Conservation (phyloP, 2,329 filamentous ascomycete genomes). For the Pyricularia pennisetigena region DNA sequence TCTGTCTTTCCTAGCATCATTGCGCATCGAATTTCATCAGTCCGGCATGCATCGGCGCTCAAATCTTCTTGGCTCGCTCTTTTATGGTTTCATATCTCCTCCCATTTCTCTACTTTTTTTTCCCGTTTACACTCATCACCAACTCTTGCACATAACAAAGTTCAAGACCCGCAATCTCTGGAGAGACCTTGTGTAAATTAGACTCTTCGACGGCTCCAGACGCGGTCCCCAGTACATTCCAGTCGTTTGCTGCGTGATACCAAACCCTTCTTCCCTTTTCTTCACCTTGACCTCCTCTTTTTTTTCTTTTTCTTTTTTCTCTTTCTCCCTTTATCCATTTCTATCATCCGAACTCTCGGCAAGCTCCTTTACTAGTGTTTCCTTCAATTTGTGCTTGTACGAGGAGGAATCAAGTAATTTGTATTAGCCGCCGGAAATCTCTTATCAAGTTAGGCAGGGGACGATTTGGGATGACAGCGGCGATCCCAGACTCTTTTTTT, state of each 20-base stretch:
- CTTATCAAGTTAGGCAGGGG: not conserved
- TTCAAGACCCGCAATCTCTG: not conserved
- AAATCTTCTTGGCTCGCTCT: not conserved
- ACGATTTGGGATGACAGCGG: not conserved
- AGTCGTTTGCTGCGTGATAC: not conserved
- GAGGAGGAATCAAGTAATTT: not conserved
- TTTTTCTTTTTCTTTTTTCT: not conserved
- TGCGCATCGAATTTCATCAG: not conserved
- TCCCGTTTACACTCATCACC: not conserved
- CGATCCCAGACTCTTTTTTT: not conserved
- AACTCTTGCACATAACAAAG: not conserved
- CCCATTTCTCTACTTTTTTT: not conserved
- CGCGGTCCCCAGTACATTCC: not conserved
- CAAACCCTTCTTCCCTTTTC: not conserved
- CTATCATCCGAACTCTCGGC: not conserved
- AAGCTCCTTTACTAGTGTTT: not conserved
- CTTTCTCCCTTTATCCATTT: not conserved
- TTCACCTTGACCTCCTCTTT: not conserved
- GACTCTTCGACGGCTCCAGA: not conserved
- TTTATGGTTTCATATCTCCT: not conserved
- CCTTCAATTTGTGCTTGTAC: not conserved
- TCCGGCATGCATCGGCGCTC: conserved; percentile 2
- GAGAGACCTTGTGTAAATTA: conserved; percentile 4
- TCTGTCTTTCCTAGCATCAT: not conserved
- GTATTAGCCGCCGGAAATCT: not conserved